Percentiles rank a stretch among this genome's conserved stretches.
Evolutionary conservation across 179 eudicot genomes (phyloP).

Genomic region (Nepenthes alata): DNA sequence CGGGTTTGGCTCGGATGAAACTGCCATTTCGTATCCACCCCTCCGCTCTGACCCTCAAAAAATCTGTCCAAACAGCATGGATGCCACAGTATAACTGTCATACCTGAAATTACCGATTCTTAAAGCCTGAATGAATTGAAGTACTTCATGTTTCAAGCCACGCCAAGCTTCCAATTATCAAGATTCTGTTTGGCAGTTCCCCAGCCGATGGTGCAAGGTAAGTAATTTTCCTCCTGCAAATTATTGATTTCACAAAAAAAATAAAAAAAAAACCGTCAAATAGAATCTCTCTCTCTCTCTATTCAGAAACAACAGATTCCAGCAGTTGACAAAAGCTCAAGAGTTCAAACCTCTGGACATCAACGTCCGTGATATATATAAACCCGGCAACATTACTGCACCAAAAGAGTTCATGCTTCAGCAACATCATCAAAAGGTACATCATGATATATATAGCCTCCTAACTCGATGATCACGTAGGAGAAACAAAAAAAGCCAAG

Average conservation of each 20-base stretch:
- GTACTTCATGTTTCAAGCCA: slow-evolving; percentile 40
- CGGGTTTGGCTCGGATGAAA: too few species aligned
- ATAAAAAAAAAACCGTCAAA: background rate
- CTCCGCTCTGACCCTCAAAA: too few species aligned
- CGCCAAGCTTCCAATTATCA: slow-evolving; percentile 63
- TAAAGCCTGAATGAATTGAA: too few species aligned
- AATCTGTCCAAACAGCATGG: too few species aligned
- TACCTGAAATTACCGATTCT: too few species aligned
- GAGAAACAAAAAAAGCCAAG: too few species aligned
- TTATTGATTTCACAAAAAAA: background rate
- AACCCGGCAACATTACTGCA: slow-evolving; percentile 91
- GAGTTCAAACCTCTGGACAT: slow-evolving; percentile 54
- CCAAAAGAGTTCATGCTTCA: slow-evolving; percentile 1
- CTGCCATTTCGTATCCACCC: too few species aligned
- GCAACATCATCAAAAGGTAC: background rate
- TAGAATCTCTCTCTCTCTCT: too few species aligned
- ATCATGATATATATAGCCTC: background rate
- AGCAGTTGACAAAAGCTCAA: background rate
- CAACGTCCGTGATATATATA: slow-evolving; percentile 70
- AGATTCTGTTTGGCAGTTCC: slow-evolving; percentile 56
- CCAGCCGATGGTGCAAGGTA: slow-evolving; percentile 90
- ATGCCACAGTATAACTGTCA: too few species aligned
- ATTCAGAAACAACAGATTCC: background rate
- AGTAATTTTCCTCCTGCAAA: slow-evolving; percentile 61
- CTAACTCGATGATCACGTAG: too few species aligned